Conservation (phyloP, 352 stramenopile genomes). For the Pythium grandisporangium region DNA sequence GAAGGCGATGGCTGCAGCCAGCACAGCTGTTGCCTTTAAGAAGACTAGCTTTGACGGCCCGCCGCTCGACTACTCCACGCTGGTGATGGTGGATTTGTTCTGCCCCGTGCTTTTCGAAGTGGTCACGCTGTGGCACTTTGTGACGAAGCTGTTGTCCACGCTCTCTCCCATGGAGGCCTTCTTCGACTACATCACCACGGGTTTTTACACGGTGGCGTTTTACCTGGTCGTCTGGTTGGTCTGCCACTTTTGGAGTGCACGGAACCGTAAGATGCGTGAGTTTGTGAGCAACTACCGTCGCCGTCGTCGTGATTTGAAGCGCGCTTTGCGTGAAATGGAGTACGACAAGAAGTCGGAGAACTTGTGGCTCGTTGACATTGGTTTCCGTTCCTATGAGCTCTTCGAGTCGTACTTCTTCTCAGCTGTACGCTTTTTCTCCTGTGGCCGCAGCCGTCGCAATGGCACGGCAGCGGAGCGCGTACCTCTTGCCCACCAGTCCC, state of each 20-base stretch:
- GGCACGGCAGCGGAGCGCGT: conserved; percentile 4
- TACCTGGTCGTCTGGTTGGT: conserved; percentile 77
- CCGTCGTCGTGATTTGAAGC: conserved; percentile 64
- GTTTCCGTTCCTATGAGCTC: conserved; percentile 70
- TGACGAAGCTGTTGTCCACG: conserved; percentile 41
- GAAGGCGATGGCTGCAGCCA: conserved; percentile 54
- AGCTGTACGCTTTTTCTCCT: conserved; percentile 25
- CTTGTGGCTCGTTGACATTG: conserved; percentile 78
- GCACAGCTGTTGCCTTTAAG: conserved; percentile 61
- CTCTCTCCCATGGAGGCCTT: conserved; percentile 66
- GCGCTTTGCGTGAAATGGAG: conserved; percentile 58
- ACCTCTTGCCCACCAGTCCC: conserved; percentile 11
- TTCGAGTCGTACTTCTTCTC: conserved; percentile 58
- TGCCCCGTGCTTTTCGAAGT: conserved; percentile 77
- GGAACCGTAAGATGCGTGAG: conserved; percentile 82
- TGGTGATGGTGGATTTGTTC: conserved; percentile 78
- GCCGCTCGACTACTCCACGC: conserved; percentile 74
- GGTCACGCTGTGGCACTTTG: conserved; percentile 62
- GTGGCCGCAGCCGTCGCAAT: conserved; percentile 7
- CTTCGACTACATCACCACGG: conserved; percentile 72
- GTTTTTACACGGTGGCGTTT: conserved; percentile 67
- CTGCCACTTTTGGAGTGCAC: conserved; percentile 79
- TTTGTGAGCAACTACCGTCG: conserved; percentile 84
- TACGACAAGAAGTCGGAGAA: conserved; percentile 77
- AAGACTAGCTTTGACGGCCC: conserved; percentile 74